Percentiles rank a stretch among this genome's conserved stretches.
These are phyloP conservation scores for Clausena lansium DNA, from an alignment of 345 rosid species.

Conservation along the genomic window DNA sequence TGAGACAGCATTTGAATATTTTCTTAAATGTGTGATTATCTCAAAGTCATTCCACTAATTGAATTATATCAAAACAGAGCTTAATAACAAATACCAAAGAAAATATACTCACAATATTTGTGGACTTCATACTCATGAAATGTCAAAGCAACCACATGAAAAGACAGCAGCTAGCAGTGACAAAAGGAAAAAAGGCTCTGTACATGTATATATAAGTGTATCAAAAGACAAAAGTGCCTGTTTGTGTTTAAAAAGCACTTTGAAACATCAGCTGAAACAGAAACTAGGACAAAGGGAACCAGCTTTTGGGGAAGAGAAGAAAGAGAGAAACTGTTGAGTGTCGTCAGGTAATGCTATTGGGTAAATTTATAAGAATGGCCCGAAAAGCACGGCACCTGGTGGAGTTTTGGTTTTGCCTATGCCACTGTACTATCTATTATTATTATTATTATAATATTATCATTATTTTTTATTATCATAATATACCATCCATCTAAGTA, in stretches of 20 bases:
- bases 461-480: too few relatives aligned
- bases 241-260: not conserved
- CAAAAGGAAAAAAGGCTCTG: not conserved
- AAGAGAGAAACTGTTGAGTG: not conserved
- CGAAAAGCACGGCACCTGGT: not conserved
- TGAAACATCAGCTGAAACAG: not conserved
- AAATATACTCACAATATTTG: not conserved
- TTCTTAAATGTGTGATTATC: not conserved
- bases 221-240: not conserved
- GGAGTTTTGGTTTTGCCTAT: not conserved
- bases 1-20: not conserved
- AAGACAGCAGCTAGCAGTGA: not conserved
- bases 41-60: not conserved
- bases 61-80: not conserved
- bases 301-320: not conserved
- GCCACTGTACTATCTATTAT: not conserved
- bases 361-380: not conserved
- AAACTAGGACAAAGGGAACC: too few relatives aligned
- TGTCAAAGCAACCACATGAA: not conserved
- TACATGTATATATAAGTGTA: too few relatives aligned
- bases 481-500: too few relatives aligned
- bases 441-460: too few relatives aligned
- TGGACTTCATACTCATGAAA: conserved; percentile 1
- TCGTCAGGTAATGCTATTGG: not conserved
- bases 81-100: not conserved